phyloP scores from a whole-genome alignment of 768 basidiomycete species.

The Mycena galopus region DNA sequence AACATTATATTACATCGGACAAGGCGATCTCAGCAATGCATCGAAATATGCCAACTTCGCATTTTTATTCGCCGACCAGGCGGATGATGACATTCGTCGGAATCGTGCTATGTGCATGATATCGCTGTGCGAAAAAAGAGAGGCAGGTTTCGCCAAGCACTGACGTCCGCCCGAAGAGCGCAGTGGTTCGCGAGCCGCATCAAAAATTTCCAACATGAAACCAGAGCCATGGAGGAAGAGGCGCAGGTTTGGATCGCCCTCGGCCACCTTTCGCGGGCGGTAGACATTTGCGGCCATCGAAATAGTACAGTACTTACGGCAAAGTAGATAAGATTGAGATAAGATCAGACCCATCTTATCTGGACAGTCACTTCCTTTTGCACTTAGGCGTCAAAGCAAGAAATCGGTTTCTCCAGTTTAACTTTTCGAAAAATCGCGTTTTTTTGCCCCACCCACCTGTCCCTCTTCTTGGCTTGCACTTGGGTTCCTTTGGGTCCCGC shows the following conservation, averaged over 20 bases:
- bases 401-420: no score
- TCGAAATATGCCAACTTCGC: not conserved
- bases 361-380: no score
- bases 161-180: not conserved
- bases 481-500: no score
- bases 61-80: not conserved
- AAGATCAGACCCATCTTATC: no score
- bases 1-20: not conserved
- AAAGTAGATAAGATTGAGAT: no score
- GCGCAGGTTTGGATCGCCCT: not conserved
- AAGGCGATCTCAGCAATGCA: not conserved
- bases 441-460: no score
- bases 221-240: not conserved
- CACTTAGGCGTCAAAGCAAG: no score
- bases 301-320: no score
- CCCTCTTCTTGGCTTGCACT: no score
- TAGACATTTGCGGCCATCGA: no score
- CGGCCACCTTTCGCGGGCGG: constrained; percentile 5
- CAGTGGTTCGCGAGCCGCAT: not conserved
- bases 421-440: no score
- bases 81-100: not conserved
- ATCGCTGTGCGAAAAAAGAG: not conserved
- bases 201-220: constrained; percentile 3
- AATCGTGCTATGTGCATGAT: not conserved
- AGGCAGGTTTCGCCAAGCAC: not conserved